Conservation (phyloP, 495 filamentous ascomycete species). For the Sabuloglossum arenarium region DNA sequence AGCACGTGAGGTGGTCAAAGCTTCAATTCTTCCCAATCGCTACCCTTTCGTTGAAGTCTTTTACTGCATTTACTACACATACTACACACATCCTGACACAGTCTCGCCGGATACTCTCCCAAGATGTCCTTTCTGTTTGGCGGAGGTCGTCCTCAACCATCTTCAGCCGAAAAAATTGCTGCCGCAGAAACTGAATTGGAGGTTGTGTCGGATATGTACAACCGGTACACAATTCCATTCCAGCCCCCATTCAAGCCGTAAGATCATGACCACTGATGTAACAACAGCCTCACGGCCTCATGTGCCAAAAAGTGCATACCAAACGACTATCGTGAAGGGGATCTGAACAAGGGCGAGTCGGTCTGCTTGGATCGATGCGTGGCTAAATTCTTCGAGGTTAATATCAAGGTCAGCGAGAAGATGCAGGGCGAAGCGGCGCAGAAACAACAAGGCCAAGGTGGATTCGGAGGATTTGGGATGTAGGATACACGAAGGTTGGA, state of each 20-base stretch:
- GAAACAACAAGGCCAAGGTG: constrained; percentile 20
- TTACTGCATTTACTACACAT: not conserved
- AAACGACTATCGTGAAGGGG: constrained; percentile 73
- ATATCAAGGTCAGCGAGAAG: constrained; percentile 78
- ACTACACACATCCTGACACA: too few species aligned
- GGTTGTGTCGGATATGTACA: constrained; percentile 92
- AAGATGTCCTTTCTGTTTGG: constrained; percentile 90
- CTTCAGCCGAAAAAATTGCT: constrained; percentile 87
- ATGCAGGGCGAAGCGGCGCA: constrained; percentile 45
- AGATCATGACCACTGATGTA: not conserved
- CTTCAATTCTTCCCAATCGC: constrained; percentile 13
- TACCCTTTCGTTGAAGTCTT: not conserved
- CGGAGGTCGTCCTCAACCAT: constrained; percentile 50
- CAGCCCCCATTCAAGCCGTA: not conserved
- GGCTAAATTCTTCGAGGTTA: constrained; percentile 94
- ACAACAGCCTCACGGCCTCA: constrained; percentile 52
- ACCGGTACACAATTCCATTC: constrained; percentile 35
- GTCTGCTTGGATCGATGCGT: constrained; percentile 95
- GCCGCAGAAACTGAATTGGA: constrained; percentile 86
- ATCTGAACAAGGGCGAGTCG: constrained; percentile 94
- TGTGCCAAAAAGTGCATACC: constrained; percentile 89
- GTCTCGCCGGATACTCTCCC: not conserved
- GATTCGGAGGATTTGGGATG: constrained; percentile 25
- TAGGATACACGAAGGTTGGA: constrained; percentile 13
- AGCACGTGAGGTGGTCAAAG: constrained; percentile 15